These are phyloP conservation scores for Diplotaxis tenuifolia DNA, from an alignment of 345 rosid species.

Conservation along the genomic window DNA sequence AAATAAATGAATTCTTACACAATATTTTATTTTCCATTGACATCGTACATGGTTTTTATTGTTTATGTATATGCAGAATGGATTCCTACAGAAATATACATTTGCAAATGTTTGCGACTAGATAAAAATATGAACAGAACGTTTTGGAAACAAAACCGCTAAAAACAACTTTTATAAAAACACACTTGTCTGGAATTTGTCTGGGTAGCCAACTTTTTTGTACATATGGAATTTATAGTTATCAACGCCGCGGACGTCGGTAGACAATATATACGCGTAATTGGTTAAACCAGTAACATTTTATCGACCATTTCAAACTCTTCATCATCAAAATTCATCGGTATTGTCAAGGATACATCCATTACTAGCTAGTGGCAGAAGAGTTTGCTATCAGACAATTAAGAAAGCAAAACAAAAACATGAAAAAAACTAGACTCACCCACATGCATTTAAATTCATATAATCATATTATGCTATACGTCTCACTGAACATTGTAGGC, in stretches of 20 bases:
- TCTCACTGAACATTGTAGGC: not conserved
- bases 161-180: not conserved
- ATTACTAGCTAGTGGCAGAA: not conserved
- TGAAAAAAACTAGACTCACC: no score
- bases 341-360: not conserved
- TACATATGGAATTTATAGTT: not conserved
- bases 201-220: not conserved
- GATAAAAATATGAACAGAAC: not conserved
- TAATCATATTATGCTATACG: not conserved
- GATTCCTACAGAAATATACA: not conserved
- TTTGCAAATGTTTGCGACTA: no score
- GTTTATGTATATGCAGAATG: not conserved
- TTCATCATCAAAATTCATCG: not conserved
- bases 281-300: not conserved
- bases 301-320: not conserved
- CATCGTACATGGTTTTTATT: not conserved
- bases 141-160: not conserved
- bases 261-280: not conserved
- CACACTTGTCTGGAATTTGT: no score
- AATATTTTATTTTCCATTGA: not conserved
- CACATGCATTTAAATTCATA: not conserved
- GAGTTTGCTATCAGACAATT: not conserved
- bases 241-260: not conserved
- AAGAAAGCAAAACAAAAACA: not conserved
- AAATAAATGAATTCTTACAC: not conserved